Evolutionary conservation across 2,329 filamentous ascomycete species (phyloP).

Genomic region (Verruconis gallopava): DNA sequence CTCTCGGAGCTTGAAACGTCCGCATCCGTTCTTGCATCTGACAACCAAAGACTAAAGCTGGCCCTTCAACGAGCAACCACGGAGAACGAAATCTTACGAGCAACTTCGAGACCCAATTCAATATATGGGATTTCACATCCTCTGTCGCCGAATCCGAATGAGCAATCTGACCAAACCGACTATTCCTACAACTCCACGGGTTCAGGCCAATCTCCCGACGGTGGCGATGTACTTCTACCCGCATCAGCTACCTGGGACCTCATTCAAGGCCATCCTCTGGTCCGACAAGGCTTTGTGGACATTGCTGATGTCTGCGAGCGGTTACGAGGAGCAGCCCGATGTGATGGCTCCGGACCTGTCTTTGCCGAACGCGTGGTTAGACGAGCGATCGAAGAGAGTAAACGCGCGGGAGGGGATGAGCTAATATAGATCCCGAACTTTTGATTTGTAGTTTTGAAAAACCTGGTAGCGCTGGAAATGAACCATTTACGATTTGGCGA

Average conservation of each 20-base stretch:
- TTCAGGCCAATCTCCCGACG: constrained; percentile 27
- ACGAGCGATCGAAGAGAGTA: constrained; percentile 64
- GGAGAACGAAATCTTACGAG: constrained; percentile 80
- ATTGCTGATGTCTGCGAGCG: constrained; percentile 68
- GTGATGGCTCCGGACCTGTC: constrained; percentile 75
- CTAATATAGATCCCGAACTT: no score
- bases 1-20: constrained; percentile 64
- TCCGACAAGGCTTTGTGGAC: constrained; percentile 65
- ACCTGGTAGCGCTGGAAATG: no score
- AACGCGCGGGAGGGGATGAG: constrained; percentile 65
- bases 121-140: background rate
- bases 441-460: no score
- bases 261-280: constrained; percentile 69
- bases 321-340: constrained; percentile 61
- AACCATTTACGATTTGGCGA: no score
- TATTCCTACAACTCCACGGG: constrained; percentile 39
- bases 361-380: constrained; percentile 67
- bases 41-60: constrained; percentile 77
- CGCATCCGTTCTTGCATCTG: constrained; percentile 57
- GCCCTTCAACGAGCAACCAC: constrained; percentile 74
- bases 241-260: constrained; percentile 79
- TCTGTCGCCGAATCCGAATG: background rate
- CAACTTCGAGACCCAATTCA: constrained; percentile 6
- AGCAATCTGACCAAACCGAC: background rate
- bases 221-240: constrained; percentile 40